Evolutionary conservation across 371 early-diverging fungal genomes (phyloP).

Genomic region (Zychaea mexicana): DNA sequence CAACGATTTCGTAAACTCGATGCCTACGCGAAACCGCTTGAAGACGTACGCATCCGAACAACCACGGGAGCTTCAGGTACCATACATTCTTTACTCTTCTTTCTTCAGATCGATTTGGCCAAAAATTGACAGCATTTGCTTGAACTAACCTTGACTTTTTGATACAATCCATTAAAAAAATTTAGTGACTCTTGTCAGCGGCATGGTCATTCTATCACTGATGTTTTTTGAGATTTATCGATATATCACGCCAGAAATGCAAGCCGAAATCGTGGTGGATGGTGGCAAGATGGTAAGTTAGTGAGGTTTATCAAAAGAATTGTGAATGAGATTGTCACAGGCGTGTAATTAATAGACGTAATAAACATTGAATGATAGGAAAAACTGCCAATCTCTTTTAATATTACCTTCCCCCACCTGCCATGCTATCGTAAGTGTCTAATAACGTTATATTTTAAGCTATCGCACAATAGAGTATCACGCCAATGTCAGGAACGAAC

Average conservation of each 20-base stretch:
- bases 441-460: not conserved
- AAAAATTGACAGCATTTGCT: not conserved
- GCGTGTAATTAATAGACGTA: not conserved
- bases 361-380: not conserved
- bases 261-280: constrained; percentile 85
- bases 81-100: not conserved
- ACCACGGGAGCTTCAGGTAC: constrained; percentile 83
- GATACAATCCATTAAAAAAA: not conserved
- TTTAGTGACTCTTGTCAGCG: constrained; percentile 78
- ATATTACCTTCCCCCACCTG: constrained; percentile 88
- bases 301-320: not conserved
- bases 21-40: constrained; percentile 97
- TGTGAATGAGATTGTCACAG: not conserved
- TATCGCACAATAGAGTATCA: no score
- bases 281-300: constrained; percentile 62
- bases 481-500: no score
- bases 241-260: constrained; percentile 67
- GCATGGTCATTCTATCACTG: constrained; percentile 69
- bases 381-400: constrained; percentile 82
- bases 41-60: constrained; percentile 94
- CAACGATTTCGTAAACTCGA: constrained; percentile 77
- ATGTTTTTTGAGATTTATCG: constrained; percentile 79
- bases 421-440: constrained; percentile 80
- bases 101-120: not conserved
- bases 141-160: not conserved